These are phyloP conservation scores for Colletotrichum simmondsii DNA, from an alignment of 2,329 filamentous ascomycete species.

Conservation along the genomic window DNA sequence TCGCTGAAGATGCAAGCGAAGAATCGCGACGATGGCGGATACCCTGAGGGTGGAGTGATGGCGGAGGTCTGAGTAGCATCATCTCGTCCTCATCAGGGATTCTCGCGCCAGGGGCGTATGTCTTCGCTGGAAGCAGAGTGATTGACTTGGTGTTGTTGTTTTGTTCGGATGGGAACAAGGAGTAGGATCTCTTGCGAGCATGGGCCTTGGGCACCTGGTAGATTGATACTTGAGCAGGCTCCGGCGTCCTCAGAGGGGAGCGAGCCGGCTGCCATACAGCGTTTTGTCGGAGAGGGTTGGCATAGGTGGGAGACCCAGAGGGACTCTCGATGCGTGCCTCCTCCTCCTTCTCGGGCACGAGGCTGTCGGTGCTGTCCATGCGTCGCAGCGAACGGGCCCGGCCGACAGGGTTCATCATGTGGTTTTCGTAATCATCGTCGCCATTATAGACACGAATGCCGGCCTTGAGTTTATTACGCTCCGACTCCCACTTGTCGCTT, in stretches of 20 bases:
- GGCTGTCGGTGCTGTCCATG: slow-evolving; percentile 47
- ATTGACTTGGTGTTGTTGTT: slow-evolving; percentile 43
- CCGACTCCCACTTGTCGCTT: slow-evolving; percentile 56
- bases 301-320: slow-evolving; percentile 36
- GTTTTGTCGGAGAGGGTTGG: slow-evolving; percentile 44
- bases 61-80: slow-evolving; percentile 30
- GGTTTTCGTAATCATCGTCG: slow-evolving; percentile 43
- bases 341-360: slow-evolving; percentile 46
- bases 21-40: slow-evolving; percentile 66
- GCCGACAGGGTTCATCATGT: slow-evolving; percentile 48
- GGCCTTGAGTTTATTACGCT: slow-evolving; percentile 55
- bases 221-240: slow-evolving; percentile 27
- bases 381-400: slow-evolving; percentile 43
- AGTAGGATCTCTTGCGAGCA: slow-evolving; percentile 51
- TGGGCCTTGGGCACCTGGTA: slow-evolving; percentile 40
- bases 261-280: slow-evolving; percentile 39
- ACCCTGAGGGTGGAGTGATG: slow-evolving; percentile 39
- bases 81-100: slow-evolving; percentile 11
- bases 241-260: slow-evolving; percentile 20
- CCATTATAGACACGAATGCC: slow-evolving; percentile 55
- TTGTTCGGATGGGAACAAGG: slow-evolving; percentile 49
- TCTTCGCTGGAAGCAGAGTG: slow-evolving; percentile 58
- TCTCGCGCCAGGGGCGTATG: slow-evolving; percentile 49
- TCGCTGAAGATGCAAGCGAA: slow-evolving; percentile 73
- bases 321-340: slow-evolving; percentile 43